Evolutionary conservation across 2,329 filamentous ascomycete species (phyloP).

Genomic region (Hortaea werneckii): DNA sequence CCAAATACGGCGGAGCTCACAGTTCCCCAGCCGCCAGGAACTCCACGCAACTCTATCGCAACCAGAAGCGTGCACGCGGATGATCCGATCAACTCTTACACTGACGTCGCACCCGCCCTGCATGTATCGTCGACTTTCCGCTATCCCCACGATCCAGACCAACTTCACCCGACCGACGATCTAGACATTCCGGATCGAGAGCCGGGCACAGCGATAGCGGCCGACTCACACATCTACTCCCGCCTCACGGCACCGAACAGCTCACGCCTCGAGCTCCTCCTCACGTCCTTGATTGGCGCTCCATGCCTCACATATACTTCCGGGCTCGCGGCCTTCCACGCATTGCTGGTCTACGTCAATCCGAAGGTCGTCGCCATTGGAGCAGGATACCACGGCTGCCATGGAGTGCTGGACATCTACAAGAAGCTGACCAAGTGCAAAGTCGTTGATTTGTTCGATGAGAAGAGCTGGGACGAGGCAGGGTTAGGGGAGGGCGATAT

Average conservation of each 20-base stretch:
- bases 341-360: constrained; percentile 71
- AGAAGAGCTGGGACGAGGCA: constrained; percentile 34
- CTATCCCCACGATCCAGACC: constrained; percentile 61
- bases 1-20: constrained; percentile 9
- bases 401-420: constrained; percentile 69
- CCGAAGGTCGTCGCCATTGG: constrained; percentile 74
- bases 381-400: constrained; percentile 89
- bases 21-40: constrained; percentile 8
- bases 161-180: constrained; percentile 37
- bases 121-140: constrained; percentile 89
- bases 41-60: constrained; percentile 17
- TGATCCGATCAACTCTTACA: constrained; percentile 24
- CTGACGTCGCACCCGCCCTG: constrained; percentile 77
- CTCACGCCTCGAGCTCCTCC: constrained; percentile 73
- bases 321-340: constrained; percentile 81
- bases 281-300: constrained; percentile 61
- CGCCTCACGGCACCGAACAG: constrained; percentile 67
- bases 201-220: constrained; percentile 32
- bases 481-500: constrained; percentile 70
- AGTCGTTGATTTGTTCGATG: constrained; percentile 53
- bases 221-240: constrained; percentile 71
- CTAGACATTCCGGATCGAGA: constrained; percentile 11
- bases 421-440: constrained; percentile 65
- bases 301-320: constrained; percentile 69
- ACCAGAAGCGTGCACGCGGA: constrained; percentile 26